phyloP scores from a whole-genome alignment of 805 yeast genomes.

The Kodamaea neixiangensis region DNA sequence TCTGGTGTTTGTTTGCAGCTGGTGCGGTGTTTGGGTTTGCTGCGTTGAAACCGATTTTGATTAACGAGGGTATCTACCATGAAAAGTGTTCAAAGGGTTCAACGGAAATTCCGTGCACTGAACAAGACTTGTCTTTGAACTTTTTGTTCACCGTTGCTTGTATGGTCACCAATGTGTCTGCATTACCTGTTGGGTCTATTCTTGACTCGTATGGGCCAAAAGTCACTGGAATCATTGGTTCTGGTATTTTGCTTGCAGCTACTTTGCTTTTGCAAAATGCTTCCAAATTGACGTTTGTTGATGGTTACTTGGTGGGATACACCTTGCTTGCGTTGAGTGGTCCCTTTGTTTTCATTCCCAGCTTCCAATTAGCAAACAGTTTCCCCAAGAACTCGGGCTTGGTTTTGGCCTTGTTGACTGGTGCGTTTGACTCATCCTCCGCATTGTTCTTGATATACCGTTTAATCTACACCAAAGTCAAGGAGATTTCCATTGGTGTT shows the following conservation, averaged over 20 bases:
- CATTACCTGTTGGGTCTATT: conserved; percentile 78
- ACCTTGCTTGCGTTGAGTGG: conserved; percentile 83
- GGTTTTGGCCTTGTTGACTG: conserved; percentile 48
- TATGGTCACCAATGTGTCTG: conserved; percentile 79
- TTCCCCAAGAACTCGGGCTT: conserved; percentile 34
- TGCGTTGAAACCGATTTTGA: conserved; percentile 55
- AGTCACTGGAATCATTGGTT: conserved; percentile 74
- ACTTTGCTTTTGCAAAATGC: conserved; percentile 49
- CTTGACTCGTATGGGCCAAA: conserved; percentile 82
- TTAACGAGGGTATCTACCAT: conserved; percentile 50
- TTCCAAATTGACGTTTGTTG: conserved; percentile 35
- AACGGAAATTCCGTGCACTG: conserved; percentile 48
- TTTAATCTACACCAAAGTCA: conserved; percentile 52
- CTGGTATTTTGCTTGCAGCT: conserved; percentile 59
- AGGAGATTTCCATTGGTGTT: conserved; percentile 44
- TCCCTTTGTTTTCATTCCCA: conserved; percentile 88
- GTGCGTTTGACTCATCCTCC: conserved; percentile 94
- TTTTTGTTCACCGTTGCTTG: conserved; percentile 85
- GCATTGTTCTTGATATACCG: conserved; percentile 81
- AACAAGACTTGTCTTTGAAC: conserved; percentile 83
- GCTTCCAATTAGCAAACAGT: conserved; percentile 82
- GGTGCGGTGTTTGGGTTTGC: conserved; percentile 65
- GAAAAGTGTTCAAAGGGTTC: conserved; percentile 34
- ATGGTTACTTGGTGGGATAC: conserved; percentile 76
- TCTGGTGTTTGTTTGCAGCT: conserved; percentile 57